phyloP scores from a whole-genome alignment of 1,284 basidiomycete genomes.

The Thelephora terrestris region DNA sequence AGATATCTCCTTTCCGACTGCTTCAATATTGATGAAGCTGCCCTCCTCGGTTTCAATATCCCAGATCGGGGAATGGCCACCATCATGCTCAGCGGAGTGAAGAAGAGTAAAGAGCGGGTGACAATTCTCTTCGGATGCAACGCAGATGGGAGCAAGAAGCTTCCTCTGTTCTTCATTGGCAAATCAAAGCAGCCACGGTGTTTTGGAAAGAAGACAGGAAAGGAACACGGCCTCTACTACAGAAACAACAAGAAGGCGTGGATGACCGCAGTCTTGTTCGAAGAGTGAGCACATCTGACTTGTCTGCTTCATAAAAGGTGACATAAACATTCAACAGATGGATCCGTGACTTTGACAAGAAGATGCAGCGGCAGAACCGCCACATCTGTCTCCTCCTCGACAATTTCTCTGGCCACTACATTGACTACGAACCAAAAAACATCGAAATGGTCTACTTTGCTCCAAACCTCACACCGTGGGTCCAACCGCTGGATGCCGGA shows the following conservation, averaged over 20 bases:
- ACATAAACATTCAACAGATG: slow-evolving; percentile 11
- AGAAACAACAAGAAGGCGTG: slow-evolving; percentile 25
- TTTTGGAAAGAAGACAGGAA: slow-evolving; percentile 18
- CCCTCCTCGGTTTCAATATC: not conserved
- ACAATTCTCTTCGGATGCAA: slow-evolving; percentile 21
- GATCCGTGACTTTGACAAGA: slow-evolving; percentile 14
- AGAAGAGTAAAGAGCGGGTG: slow-evolving; percentile 20
- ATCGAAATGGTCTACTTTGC: slow-evolving; percentile 20
- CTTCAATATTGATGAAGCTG: slow-evolving; percentile 28
- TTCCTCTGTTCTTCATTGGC: slow-evolving; percentile 24
- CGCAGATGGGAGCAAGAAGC: slow-evolving; percentile 21
- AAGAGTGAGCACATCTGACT: slow-evolving; percentile 20
- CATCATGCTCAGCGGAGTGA: slow-evolving; percentile 23
- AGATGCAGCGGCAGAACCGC: slow-evolving; percentile 15
- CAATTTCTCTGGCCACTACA: slow-evolving; percentile 24
- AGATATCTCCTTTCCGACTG: slow-evolving; percentile 18
- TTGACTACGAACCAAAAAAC: slow-evolving; percentile 16
- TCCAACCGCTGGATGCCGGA: slow-evolving; percentile 23
- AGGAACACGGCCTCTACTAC: slow-evolving; percentile 23
- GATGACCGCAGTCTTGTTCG: slow-evolving; percentile 25
- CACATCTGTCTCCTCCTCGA: slow-evolving; percentile 22
- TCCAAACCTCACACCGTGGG: slow-evolving; percentile 22
- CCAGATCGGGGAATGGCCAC: slow-evolving; percentile 6
- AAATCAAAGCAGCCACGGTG: slow-evolving; percentile 19
- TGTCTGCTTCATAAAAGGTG: not conserved